Evolutionary conservation across 78 protist species (phyloP).

Genomic region (Tieghemostelium lacteum): DNA sequence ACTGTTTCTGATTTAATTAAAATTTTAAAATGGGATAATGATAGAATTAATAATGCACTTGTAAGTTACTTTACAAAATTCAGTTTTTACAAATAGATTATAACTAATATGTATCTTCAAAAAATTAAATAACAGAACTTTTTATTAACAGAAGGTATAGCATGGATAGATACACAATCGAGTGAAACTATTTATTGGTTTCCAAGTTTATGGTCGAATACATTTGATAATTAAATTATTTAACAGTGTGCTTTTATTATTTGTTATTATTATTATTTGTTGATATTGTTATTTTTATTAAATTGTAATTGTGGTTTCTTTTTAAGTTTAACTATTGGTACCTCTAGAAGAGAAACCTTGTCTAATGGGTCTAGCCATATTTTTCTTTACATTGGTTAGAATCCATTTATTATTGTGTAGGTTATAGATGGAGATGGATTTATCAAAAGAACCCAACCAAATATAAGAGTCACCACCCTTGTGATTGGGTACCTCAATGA

Average conservation of each 20-base stretch:
- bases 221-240: slow-evolving; percentile 26
- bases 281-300: not conserved
- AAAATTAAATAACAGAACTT: slow-evolving; percentile 17
- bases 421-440: slow-evolving; percentile 8
- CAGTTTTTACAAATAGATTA: not conserved
- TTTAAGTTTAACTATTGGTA: not conserved
- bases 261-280: too few relatives aligned
- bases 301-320: not conserved
- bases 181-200: slow-evolving; percentile 75
- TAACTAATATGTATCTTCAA: too few relatives aligned
- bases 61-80: slow-evolving; percentile 3
- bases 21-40: slow-evolving; percentile 26
- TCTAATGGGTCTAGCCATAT: not conserved
- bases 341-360: slow-evolving; percentile 52
- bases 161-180: slow-evolving; percentile 81
- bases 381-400: slow-evolving; percentile 10
- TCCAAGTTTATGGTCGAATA: slow-evolving; percentile 67
- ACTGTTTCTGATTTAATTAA: slow-evolving; percentile 11
- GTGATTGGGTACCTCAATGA: slow-evolving; percentile 60
- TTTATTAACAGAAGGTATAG: slow-evolving; percentile 74
- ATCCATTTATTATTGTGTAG: slow-evolving; percentile 12
- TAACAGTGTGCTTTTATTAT: too few relatives aligned
- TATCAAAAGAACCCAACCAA: slow-evolving; percentile 59
- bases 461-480: slow-evolving; percentile 33
- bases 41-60: slow-evolving; percentile 52